Percentiles rank a stretch among this genome's conserved stretches.
Conservation (phyloP, 2,329 filamentous ascomycete species). For the Clonostachys sp. region DNA sequence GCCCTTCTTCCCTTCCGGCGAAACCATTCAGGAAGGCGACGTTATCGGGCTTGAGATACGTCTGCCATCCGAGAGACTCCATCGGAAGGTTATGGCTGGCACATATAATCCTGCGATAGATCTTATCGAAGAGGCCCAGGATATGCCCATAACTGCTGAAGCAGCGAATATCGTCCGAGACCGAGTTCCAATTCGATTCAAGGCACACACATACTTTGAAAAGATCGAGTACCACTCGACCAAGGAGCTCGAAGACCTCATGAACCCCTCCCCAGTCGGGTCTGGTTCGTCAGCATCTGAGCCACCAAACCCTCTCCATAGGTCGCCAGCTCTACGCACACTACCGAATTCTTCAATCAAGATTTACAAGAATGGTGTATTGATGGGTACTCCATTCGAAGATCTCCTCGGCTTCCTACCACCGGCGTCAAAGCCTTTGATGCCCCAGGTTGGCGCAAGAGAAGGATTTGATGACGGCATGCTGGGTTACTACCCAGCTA, state of each 20-base stretch:
- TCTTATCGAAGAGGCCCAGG: slow-evolving; percentile 43
- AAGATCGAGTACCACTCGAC: slow-evolving; percentile 83
- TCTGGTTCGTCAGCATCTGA: slow-evolving; percentile 43
- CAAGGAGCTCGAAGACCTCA: slow-evolving; percentile 82
- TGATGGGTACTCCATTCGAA: slow-evolving; percentile 83
- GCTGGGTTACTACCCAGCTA: slow-evolving; percentile 90
- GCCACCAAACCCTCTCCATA: slow-evolving; percentile 67
- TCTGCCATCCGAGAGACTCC: slow-evolving; percentile 77
- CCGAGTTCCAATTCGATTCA: slow-evolving; percentile 90
- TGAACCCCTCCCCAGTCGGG: slow-evolving; percentile 60
- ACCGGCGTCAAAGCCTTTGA: slow-evolving; percentile 69
- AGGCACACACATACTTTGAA: slow-evolving; percentile 90
- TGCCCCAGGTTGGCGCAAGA: slow-evolving; percentile 67
- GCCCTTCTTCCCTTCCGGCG: slow-evolving; percentile 75
- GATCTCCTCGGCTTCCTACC: slow-evolving; percentile 88
- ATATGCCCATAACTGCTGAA: slow-evolving; percentile 40
- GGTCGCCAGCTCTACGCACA: slow-evolving; percentile 71
- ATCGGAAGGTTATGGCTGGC: slow-evolving; percentile 83
- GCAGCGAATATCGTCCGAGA: slow-evolving; percentile 85
- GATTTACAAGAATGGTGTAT: slow-evolving; percentile 86
- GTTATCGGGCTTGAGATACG: slow-evolving; percentile 92
- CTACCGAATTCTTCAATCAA: slow-evolving; percentile 82
- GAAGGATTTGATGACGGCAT: slow-evolving; percentile 91
- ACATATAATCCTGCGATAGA: slow-evolving; percentile 86
- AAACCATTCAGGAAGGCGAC: slow-evolving; percentile 82